Evolutionary conservation across 2,329 filamentous ascomycete genomes (phyloP), one percentile per base, ranked within the genome.

Genomic region (Sodiomyces alkalinus): DNA sequence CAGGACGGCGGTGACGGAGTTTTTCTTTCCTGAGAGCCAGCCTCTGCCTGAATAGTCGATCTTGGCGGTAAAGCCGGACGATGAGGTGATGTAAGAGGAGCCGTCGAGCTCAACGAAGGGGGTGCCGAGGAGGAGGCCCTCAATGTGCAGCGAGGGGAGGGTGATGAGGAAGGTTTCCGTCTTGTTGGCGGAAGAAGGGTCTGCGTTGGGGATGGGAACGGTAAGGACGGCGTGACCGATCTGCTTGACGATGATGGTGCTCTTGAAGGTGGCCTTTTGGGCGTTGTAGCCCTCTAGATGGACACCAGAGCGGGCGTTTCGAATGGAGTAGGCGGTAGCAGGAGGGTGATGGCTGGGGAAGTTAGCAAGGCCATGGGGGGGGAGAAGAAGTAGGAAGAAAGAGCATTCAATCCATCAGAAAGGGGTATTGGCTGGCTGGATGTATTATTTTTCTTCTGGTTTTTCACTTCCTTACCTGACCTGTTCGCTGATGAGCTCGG

Each of bases 21-120:
- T 96, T 62, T 93, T 94, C 65, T 92, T 92, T 40, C 87, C 90
- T 25, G 79, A 85, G 7, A 98, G 55, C 87, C 87, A 98, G 33
- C 87, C 87, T 50, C 83, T 87, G 44, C 87, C 86, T 35, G 74
- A 80, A 60, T 93, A 98, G 49, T 93, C 83, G 45, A 96, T 80
- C 58, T 83, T 86, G 38, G 82, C 71, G 4, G 83, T 79, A 58
- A 78, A 94, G 29, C 90, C 87, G 3, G 76, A 79, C 15, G 79
- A 90, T 38, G 82, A 90, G 31, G 74, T 71, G 43, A 98, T 94
- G 56, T 80, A 82, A 41, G 80, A 85, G 35, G 68, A 71, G 44
- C 78, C 77, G 46, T 93, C 83, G 23, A 96, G 68, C 54, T 98
- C 90, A 39, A 94, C 78, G 46, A 90, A 94, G 4, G 90, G 87